A percentile compares a stretch with the other conserved stretches of the same genome.
phyloP scores from a whole-genome alignment of 768 basidiomycete species.

The Suillus discolor region DNA sequence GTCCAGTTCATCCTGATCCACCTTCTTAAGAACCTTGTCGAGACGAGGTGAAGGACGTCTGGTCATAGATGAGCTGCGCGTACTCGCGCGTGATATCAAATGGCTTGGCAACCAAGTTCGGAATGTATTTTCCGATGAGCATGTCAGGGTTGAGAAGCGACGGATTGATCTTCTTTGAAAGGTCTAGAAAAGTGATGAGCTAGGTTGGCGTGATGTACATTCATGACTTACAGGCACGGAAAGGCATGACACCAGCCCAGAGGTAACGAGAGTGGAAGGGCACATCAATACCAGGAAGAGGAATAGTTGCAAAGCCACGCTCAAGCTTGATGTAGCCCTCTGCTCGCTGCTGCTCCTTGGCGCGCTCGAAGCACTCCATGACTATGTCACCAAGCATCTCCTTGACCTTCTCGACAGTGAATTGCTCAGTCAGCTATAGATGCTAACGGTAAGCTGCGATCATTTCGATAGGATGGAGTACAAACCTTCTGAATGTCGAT shows the following conservation, averaged over 20 bases:
- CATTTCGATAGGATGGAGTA: not conserved
- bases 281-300: conserved; percentile 95
- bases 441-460: not conserved
- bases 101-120: conserved; percentile 90
- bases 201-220: conserved; percentile 4
- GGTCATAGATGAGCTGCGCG: conserved; percentile 93
- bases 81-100: conserved; percentile 86
- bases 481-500: conserved; percentile 87
- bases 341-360: conserved; percentile 73
- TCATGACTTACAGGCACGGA: conserved; percentile 84
- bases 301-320: conserved; percentile 95
- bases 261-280: conserved; percentile 99
- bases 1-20: conserved; percentile 94
- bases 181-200: conserved; percentile 48
- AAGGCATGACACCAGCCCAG: conserved; percentile 97
- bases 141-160: conserved; percentile 92
- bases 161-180: conserved; percentile 97
- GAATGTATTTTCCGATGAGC: conserved; percentile 94
- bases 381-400: conserved; percentile 95
- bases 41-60: conserved; percentile 94
- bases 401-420: conserved; percentile 90
- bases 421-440: conserved; percentile 79
- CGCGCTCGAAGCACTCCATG: conserved; percentile 74
- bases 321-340: conserved; percentile 94
- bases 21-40: conserved; percentile 90